Conservation (phyloP, 2,329 filamentous ascomycete genomes). For the Fusarium odoratissimum region DNA sequence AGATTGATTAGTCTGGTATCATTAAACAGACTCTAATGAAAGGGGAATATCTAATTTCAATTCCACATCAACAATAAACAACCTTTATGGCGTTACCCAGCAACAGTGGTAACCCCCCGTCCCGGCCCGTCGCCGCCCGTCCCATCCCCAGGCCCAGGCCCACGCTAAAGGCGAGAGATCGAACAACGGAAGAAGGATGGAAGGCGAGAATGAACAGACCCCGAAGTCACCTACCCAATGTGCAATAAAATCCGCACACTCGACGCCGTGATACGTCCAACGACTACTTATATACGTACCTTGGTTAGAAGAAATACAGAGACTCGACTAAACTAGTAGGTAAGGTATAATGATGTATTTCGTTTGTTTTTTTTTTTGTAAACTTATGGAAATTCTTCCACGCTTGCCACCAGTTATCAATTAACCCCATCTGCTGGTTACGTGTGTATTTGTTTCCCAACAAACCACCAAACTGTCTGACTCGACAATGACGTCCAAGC, state of each 20-base stretch:
- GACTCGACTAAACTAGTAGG: neutral
- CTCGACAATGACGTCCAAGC: constrained; percentile 8
- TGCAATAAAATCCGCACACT: neutral
- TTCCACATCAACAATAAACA: constrained; percentile 24
- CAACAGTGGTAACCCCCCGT: constrained; percentile 8
- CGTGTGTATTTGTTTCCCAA: neutral
- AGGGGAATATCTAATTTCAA: constrained; percentile 15
- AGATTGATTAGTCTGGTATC: constrained; percentile 3
- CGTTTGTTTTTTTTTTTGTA: neutral
- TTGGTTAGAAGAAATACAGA: neutral
- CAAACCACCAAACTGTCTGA: neutral
- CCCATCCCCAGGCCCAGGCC: constrained; percentile 11
- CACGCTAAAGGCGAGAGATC: constrained; percentile 22
- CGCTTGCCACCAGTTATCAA: neutral
- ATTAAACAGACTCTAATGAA: neutral
- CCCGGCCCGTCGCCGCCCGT: constrained; percentile 31
- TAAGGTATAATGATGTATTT: neutral
- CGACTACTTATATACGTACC: neutral
- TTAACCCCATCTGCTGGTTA: neutral
- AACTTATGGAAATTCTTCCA: neutral
- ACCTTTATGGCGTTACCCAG: constrained; percentile 10
- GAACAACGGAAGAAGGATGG: constrained; percentile 10
- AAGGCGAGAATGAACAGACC: constrained; percentile 13
- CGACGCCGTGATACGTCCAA: neutral
- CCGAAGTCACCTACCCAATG: constrained; percentile 1